These are phyloP conservation scores for Colletotrichum aenigma DNA, from an alignment of 2,329 filamentous ascomycete species.

Conservation along the genomic window DNA sequence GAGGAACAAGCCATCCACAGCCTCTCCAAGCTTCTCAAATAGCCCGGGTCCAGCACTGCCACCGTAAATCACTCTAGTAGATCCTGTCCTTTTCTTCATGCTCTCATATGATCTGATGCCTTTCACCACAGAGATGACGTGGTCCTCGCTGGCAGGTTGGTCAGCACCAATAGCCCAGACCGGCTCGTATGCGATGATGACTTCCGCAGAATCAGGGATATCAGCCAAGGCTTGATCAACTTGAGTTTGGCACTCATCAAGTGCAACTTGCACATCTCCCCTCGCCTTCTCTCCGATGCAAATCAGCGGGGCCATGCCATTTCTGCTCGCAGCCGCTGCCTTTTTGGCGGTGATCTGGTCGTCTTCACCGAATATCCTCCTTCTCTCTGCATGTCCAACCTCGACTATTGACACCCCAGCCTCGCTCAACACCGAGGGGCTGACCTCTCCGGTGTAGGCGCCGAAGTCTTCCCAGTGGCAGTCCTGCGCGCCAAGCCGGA, in stretches of 20 bases:
- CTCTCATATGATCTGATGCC: conserved; percentile 62
- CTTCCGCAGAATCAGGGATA: conserved; percentile 66
- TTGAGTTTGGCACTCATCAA: conserved; percentile 70
- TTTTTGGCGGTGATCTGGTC: conserved; percentile 71
- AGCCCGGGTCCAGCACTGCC: conserved; percentile 83
- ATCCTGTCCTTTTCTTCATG: conserved; percentile 54
- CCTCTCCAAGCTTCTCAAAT: conserved; percentile 69
- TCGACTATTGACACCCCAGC: conserved; percentile 77
- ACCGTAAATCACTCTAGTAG: conserved; percentile 77
- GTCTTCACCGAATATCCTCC: conserved; percentile 75
- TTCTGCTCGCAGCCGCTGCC: conserved; percentile 68
- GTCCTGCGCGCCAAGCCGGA: conserved; percentile 73
- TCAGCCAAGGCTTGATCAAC: conserved; percentile 66
- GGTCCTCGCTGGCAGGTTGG: conserved; percentile 72
- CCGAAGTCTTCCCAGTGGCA: conserved; percentile 72
- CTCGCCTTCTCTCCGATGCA: conserved; percentile 76
- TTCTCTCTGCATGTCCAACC: conserved; percentile 80
- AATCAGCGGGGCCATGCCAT: conserved; percentile 77
- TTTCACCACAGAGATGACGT: conserved; percentile 74
- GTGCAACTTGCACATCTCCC: conserved; percentile 58
- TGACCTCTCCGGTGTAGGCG: conserved; percentile 80
- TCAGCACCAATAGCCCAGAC: conserved; percentile 86
- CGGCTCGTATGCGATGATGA: conserved; percentile 85
- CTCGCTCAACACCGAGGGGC: conserved; percentile 68
- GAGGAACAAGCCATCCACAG: conserved; percentile 80